phyloP scores from a whole-genome alignment of 768 basidiomycete genomes.

The Leccinum obscurum region DNA sequence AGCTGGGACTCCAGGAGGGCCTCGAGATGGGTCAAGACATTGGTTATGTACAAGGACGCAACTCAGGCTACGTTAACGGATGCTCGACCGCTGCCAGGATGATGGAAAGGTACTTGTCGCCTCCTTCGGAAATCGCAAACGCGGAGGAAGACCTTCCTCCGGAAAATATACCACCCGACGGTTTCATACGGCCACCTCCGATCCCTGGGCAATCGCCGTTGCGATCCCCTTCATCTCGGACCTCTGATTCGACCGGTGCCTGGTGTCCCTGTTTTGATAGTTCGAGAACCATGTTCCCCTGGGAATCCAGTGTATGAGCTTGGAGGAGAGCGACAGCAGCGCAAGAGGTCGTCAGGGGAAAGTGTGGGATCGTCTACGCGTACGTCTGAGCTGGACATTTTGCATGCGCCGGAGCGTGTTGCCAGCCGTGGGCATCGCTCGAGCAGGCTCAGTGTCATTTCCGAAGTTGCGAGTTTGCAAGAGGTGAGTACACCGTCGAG shows the following conservation, averaged over 20 bases:
- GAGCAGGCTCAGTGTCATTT: conserved; percentile 53
- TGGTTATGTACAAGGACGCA: conserved; percentile 44
- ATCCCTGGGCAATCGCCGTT: conserved; percentile 22
- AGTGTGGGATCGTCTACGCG: conserved; percentile 49
- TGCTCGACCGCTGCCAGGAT: conserved; percentile 32
- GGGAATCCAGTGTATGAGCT: conserved; percentile 15
- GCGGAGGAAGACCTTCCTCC: conserved; percentile 25
- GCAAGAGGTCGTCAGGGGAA: conserved; percentile 49
- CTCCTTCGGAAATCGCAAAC: conserved; percentile 16
- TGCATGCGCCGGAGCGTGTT: conserved; percentile 43
- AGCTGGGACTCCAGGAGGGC: conserved; percentile 60
- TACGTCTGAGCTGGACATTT: conserved; percentile 53
- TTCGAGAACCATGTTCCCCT: conserved; percentile 34
- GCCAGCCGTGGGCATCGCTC: conserved; percentile 30
- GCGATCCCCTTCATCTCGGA: conserved; percentile 35
- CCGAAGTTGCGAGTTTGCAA: conserved; percentile 48
- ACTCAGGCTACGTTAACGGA: conserved; percentile 30
- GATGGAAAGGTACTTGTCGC: conserved; percentile 34
- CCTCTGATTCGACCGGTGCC: conserved; percentile 37
- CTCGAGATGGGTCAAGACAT: conserved; percentile 47
- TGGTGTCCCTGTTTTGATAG: conserved; percentile 31
- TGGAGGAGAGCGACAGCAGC: conserved; percentile 31
- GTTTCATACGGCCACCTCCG: too few relatives aligned
- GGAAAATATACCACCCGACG: conserved; percentile 10
- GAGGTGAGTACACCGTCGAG: conserved; percentile 24